Evolutionary conservation across 768 basidiomycete species (phyloP).

Genomic region (Tephrocybe sp.): DNA sequence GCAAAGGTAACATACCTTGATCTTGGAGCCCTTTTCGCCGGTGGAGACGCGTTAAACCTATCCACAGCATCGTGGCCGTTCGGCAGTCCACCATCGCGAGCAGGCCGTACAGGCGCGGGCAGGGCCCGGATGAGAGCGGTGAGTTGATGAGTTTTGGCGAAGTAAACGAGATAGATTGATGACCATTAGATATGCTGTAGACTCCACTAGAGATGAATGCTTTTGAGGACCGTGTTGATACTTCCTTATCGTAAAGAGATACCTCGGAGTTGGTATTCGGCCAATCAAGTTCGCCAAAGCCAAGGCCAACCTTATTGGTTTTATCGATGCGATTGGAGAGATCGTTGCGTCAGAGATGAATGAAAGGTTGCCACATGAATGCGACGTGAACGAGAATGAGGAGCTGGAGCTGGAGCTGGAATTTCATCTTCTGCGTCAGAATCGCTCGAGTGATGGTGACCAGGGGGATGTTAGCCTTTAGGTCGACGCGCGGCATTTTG

Average conservation of each 20-base stretch:
- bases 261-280: constrained; percentile 27
- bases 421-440: constrained; percentile 54
- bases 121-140: no score
- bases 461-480: no score
- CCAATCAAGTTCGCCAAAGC: constrained; percentile 58
- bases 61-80: no score
- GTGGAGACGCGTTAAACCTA: no score
- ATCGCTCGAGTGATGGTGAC: constrained; percentile 34
- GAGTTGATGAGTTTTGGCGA: constrained; percentile 45
- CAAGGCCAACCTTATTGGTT: constrained; percentile 47
- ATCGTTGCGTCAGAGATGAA: constrained; percentile 25
- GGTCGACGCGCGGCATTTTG: no score
- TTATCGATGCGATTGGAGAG: constrained; percentile 15
- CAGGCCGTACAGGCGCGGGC: no score
- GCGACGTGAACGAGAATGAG: constrained; percentile 33
- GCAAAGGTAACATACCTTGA: no score
- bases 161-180: constrained; percentile 72
- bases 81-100: no score
- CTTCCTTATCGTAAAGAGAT: constrained; percentile 23
- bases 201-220: constrained; percentile 29
- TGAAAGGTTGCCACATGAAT: constrained; percentile 28
- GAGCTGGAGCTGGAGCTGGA: constrained; percentile 22
- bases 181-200: constrained; percentile 49
- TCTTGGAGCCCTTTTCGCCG: no score
- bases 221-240: constrained; percentile 35